These are phyloP conservation scores for Dothiorella sarmentorum DNA, from an alignment of 2,329 filamentous ascomycete genomes.

Conservation along the genomic window DNA sequence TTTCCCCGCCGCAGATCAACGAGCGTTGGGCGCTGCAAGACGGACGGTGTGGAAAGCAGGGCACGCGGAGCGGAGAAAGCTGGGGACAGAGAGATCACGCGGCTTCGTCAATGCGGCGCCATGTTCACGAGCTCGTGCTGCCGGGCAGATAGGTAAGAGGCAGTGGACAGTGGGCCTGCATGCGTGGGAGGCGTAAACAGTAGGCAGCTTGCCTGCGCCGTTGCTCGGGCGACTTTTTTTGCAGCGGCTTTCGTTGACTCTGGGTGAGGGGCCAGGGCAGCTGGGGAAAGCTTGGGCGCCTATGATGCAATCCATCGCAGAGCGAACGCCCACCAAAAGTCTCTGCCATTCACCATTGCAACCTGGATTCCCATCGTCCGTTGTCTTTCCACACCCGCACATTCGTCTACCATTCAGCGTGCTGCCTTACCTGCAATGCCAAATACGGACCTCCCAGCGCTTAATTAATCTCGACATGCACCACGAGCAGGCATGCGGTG, in stretches of 20 bases:
- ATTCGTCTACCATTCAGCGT: neutral
- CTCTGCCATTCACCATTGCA: no score
- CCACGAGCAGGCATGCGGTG: slow-evolving; percentile 2
- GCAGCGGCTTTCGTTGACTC: slow-evolving; percentile 1
- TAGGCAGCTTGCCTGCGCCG: slow-evolving; percentile 9
- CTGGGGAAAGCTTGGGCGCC: slow-evolving; percentile 14
- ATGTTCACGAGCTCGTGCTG: slow-evolving; percentile 10
- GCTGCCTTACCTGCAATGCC: neutral
- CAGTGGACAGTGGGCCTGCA: neutral
- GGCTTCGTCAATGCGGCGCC: slow-evolving; percentile 12
- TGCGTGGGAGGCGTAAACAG: neutral
- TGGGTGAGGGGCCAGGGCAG: no score
- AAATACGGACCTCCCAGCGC: slow-evolving; percentile 13
- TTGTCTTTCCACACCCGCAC: neutral
- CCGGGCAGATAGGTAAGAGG: neutral
- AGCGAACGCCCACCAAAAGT: neutral
- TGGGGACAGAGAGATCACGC: slow-evolving; percentile 17
- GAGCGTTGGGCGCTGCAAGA: slow-evolving; percentile 11
- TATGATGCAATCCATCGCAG: slow-evolving; percentile 18
- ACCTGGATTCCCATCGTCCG: neutral
- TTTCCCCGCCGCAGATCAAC: slow-evolving; percentile 16
- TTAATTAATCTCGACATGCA: slow-evolving; percentile 16
- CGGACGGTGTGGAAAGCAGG: neutral
- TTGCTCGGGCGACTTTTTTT: slow-evolving; percentile 2
- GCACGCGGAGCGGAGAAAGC: slow-evolving; percentile 18